phyloP scores from a whole-genome alignment of 148 eudicot genomes.

The Dianthus caryophyllus region DNA sequence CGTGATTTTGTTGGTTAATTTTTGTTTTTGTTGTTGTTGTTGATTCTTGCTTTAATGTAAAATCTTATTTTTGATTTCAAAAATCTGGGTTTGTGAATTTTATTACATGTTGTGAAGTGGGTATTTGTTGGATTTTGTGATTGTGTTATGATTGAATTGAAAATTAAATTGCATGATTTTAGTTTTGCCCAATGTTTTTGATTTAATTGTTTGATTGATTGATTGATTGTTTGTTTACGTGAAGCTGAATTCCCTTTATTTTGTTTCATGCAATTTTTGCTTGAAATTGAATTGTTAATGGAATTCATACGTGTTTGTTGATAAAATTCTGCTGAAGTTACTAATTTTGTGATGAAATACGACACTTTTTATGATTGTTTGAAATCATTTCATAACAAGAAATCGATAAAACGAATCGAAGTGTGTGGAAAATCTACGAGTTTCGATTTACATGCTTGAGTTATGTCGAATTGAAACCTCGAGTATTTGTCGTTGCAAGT shows the following conservation, averaged over 20 bases:
- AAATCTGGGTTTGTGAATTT: too few species aligned
- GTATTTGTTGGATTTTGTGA: constrained; percentile 11
- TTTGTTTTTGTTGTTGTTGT: too few species aligned
- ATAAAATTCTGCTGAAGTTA: not conserved
- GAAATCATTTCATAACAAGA: not conserved
- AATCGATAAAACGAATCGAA: not conserved
- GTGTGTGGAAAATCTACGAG: constrained; percentile 12
- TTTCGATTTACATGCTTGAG: not conserved
- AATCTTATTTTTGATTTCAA: too few species aligned
- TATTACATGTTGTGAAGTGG: constrained; percentile 27
- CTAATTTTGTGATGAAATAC: not conserved
- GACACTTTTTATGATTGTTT: not conserved
- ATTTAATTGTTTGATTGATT: not conserved
- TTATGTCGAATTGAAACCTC: not conserved
- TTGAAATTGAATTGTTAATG: constrained; percentile 27
- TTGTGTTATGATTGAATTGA: not conserved
- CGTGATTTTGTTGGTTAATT: too few species aligned
- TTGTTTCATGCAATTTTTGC: constrained; percentile 26
- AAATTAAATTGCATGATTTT: not conserved
- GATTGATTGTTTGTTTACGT: constrained; percentile 32
- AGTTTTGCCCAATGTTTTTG: too few species aligned
- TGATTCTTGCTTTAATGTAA: too few species aligned
- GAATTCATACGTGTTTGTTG: constrained; percentile 7
- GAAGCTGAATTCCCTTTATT: constrained; percentile 19
- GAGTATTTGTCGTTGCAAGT: not conserved